A percentile compares a stretch with the other conserved stretches of the same genome.
Evolutionary conservation across 164 flowering plant species (phyloP).

Genomic region (Sedum album): DNA sequence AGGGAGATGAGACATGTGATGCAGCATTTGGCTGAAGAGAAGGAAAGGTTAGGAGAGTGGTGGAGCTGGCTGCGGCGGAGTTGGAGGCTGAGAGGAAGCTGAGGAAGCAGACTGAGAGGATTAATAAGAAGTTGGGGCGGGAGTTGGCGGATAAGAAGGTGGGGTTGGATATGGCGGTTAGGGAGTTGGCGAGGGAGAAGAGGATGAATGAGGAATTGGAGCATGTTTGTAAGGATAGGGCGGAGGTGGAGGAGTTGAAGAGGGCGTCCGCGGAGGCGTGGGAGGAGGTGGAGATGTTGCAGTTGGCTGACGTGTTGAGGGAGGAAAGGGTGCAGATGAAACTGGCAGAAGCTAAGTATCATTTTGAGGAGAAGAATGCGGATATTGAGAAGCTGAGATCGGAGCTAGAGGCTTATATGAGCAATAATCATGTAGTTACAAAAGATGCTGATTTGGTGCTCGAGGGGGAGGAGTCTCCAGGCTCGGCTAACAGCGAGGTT

Average conservation of each 20-base stretch:
- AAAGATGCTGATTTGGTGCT: background rate
- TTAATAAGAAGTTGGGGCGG: constrained; percentile 48
- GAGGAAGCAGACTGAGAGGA: constrained; percentile 42
- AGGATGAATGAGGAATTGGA: constrained; percentile 43
- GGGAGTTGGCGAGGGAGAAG: constrained; percentile 41
- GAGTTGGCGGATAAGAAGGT: constrained; percentile 38
- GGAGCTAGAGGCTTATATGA: constrained; percentile 23
- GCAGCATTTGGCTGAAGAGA: constrained; percentile 40
- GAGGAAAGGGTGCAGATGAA: constrained; percentile 87
- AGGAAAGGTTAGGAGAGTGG: constrained; percentile 28
- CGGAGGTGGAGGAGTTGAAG: constrained; percentile 51
- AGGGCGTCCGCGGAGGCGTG: constrained; percentile 46
- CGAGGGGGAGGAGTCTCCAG: background rate
- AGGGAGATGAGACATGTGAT: constrained; percentile 25
- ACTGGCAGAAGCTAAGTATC: constrained; percentile 71
- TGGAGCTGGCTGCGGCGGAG: constrained; percentile 30
- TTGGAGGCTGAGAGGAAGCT: constrained; percentile 48
- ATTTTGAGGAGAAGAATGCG: constrained; percentile 80
- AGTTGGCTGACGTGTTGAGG: constrained; percentile 60
- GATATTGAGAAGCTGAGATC: constrained; percentile 56
- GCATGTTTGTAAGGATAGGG: constrained; percentile 67
- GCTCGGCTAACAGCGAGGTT: constrained; percentile 7
- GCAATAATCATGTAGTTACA: background rate
- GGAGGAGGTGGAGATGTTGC: constrained; percentile 87
- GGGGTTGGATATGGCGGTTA: constrained; percentile 19